Base-by-base conservation (phyloP, 495 filamentous ascomycete species). In the Astrothelium subdiscretum region DNA sequence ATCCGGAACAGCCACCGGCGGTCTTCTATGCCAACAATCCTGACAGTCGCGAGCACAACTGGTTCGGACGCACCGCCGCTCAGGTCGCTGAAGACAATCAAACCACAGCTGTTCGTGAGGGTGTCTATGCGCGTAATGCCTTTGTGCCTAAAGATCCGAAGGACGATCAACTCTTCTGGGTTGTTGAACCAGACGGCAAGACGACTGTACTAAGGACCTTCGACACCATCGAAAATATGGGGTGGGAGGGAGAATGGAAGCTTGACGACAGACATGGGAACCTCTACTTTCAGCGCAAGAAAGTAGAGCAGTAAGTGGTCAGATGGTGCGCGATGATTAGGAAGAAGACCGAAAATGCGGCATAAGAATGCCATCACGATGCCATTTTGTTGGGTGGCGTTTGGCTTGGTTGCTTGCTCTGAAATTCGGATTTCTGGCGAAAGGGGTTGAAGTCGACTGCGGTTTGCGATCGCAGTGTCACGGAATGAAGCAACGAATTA, bases 141-240 rank as follows among this genome's bases (percentile, higher is more conserved):
- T 63, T 74, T 20, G 66, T 63, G 59, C 73, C 73, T 6, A 58
- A 59, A n/a, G 67, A 71, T 29, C 61, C 70, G 3, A 59, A 59
- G 32, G 66, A 71, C 29, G 72, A 75, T 57, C 69, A 73, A 48
- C 61, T 64, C 51, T 70, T 73, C 43, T 75, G 73, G 73, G 68
- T 66, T 59, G 64, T 66, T 3, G 72, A 72, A 62, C 32, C 44
- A 0, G 66, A 72, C 60, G 72, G 72, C 22, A 59, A 29, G 20
- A 54, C 48, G 4, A 29, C 24, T 11, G 24, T 54, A 11, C 24
- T 54, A 24, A 54, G 48, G 48, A 54, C 48, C 20, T 54, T 54
- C 24, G 48, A 54, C 2, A 54, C 48, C 2, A 54, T 54, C 15
- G 48, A 54, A 8, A 54, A 54, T 24, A 54, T 54, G 48, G 48